Evolutionary conservation across 2,329 filamentous ascomycete genomes (phyloP), one percentile per base, ranked within the genome.

Genomic region (Paracorniculantispora psalliotae): DNA sequence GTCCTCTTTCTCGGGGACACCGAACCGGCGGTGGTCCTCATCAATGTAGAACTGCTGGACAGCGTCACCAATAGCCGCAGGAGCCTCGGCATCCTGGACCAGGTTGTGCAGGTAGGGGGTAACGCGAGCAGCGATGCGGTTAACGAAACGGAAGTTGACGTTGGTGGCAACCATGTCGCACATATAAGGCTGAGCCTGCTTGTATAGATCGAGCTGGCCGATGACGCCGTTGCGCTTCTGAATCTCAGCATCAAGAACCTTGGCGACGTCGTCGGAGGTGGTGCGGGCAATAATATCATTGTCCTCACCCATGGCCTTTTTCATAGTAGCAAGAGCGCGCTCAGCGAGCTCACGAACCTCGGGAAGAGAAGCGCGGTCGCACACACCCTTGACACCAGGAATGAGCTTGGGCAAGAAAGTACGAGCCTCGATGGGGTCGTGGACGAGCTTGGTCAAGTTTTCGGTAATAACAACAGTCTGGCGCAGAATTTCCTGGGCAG

Each of bases 401-500:
- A 90, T 89, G 55, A 99, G 81, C 76, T 96, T 97, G 54, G 94
- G 94, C 71, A 99, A 77, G 81, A 99, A 99, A 59, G 91, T 91
- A 65, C 94, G 85, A 35, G 94, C 94, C 79, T 99, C 94, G 61
- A 96, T 86, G 15, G 94, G 94, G 72, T 88, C 92, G 74, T 99
- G 94, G 28, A 99, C 94, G 33, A 99, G 86, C 79, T 96, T 97
- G 62, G 94, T 99, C 78, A 99, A 80, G 77, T 99, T 99, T 78
- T 99, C 94, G 21, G 94, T 90, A 54, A 99, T 96, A 57, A 99
- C 92, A 30, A 96, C 92, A 2, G 94, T 96, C 77, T 97, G 93
- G 62, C 94, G 89, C 59, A 97, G 81, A 23, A 97, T 92, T 77
- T 99, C 94, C 73, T 99, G 94, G 3, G 90, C 83, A 4, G 94